Base-by-base conservation (phyloP, 495 filamentous ascomycete genomes). In the Penicillium bialowiezense region DNA sequence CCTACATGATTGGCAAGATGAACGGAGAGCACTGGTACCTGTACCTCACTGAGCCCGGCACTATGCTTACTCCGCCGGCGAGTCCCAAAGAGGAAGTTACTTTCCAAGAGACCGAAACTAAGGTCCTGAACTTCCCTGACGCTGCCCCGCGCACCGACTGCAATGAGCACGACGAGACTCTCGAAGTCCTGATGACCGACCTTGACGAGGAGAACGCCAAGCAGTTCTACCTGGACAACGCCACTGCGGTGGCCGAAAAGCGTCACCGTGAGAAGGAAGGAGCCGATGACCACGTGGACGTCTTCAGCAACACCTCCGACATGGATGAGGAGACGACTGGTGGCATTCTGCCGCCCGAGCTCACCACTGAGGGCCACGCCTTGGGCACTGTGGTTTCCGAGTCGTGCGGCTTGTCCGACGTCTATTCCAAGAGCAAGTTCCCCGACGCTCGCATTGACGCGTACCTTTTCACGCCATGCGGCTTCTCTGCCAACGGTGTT, bases 1-100 rank as follows among this genome's bases (percentile, higher is more conserved):
- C 95, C 24, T 99, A 99, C 71, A 95, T 97, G 91, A 93, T 99
- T 52, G 95, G 95, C 55, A 96, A 96, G 69, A 97, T 97, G 91
- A 99, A 99, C 61, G 92, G 93, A 51, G 95, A 97, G 70, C 95
- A 99, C 61, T 99, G 95, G 95, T 97, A 97, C 62, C 74, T 99
- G 32, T 99, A 97, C 68, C 81, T 97, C 64, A 99, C 95, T 26
- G 86, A 89, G 43, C 90, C 95, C 14, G 80, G 86, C 61, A 86
- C 79, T 8, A 68, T 82, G 54, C 77, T 96, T 48, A 96, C 91
- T 1, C 95, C 91, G 10, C 93, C 95, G 48, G 74, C 82, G 7
- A 96, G 86, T 15, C 92, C 93, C 1, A 72, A 74, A 29, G 66
- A 64, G 39, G 74, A 81, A 24, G 64, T 58, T 15, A 62, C 69